Evolutionary conservation across 306 rosid genomes (phyloP).

Genomic region (Arachis hypogaea): DNA sequence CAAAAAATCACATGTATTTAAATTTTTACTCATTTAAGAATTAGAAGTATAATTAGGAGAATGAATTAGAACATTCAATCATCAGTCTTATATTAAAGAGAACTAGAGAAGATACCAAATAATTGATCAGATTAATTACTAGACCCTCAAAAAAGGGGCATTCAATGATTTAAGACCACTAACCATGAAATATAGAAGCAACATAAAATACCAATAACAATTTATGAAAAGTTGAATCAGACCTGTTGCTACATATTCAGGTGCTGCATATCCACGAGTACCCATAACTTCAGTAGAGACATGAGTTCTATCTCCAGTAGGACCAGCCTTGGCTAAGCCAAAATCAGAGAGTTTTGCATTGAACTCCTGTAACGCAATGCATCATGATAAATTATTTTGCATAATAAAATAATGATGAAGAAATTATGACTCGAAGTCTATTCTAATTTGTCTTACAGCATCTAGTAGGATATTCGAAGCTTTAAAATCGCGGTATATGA

Average conservation of each 20-base stretch:
- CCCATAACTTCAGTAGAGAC: conserved; percentile 95
- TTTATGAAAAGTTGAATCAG: conserved; percentile 1
- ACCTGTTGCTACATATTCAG: conserved; percentile 96
- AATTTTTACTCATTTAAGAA: too few relatives aligned
- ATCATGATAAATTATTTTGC: conserved; percentile 23
- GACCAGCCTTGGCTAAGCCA: conserved; percentile 88
- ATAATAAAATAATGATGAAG: background rate
- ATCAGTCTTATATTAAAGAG: too few relatives aligned
- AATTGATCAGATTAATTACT: background rate
- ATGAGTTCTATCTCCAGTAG: conserved; percentile 94
- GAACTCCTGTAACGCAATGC: conserved; percentile 61
- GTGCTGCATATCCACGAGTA: conserved; percentile 92
- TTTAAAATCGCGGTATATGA: conserved; percentile 90
- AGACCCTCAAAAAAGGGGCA: conserved; percentile 18
- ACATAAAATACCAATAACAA: conserved; percentile 51
- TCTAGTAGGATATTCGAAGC: conserved; percentile 87
- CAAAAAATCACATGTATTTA: too few relatives aligned
- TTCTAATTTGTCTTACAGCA: conserved; percentile 53
- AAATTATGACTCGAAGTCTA: background rate
- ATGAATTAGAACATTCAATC: too few relatives aligned
- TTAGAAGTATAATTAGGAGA: too few relatives aligned
- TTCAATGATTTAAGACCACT: conserved; percentile 3
- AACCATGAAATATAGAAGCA: background rate
- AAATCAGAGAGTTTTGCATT: conserved; percentile 89
- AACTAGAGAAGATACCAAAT: background rate